Base-by-base conservation (phyloP, 2,329 filamentous ascomycete species). In the Colletotrichum echinochloae region DNA sequence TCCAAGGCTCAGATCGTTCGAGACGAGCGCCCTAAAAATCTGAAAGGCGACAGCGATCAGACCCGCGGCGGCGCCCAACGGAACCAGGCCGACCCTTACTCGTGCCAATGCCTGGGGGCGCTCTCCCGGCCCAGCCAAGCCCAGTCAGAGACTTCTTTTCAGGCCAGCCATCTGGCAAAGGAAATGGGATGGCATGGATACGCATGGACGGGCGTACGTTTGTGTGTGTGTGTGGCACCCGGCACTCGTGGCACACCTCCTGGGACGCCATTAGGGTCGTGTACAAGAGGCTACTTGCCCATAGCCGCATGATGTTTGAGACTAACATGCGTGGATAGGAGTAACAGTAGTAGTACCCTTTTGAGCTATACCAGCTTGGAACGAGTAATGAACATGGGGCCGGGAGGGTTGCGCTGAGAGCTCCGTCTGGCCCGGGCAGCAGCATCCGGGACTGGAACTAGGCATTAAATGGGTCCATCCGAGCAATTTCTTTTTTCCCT, bases 381-480 rank as follows among this genome's bases (percentile, higher is more conserved):
- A 71, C 59, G 68, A 71, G 68, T 71, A 71, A 71, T 68, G 68
- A 60, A 23, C 30, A 68, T 71, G 68, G 68, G 65, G 49, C 68
- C 68, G 52, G 57, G 57, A 54, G 68, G 64, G 28, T 23, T 62
- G 65, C 57, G 64, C 68, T 59, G 52, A 28, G 64, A 71, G 68
- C 68, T 71, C 68, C 68, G 68, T 68, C 64, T 71, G 68, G 68
- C 59, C 68, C 68, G 68, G 64, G 66, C 65, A 60, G 66, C 65
- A 60, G 64, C 46, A 52, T 60, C 64, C 68, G 68, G 68, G 33
- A 71, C 68, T 62, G 51, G 68, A 39, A 71, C 68, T 67, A 57
- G 68, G 68, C 68, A 68, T 71, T 68, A 68, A 71, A 63, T 67
- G 68, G 68, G 68, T 26, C 64, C 52, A 18, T 62, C 49, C 57